Base-by-base conservation (phyloP, 139 green algal genomes). In the Volvox reticuliferus region DNA sequence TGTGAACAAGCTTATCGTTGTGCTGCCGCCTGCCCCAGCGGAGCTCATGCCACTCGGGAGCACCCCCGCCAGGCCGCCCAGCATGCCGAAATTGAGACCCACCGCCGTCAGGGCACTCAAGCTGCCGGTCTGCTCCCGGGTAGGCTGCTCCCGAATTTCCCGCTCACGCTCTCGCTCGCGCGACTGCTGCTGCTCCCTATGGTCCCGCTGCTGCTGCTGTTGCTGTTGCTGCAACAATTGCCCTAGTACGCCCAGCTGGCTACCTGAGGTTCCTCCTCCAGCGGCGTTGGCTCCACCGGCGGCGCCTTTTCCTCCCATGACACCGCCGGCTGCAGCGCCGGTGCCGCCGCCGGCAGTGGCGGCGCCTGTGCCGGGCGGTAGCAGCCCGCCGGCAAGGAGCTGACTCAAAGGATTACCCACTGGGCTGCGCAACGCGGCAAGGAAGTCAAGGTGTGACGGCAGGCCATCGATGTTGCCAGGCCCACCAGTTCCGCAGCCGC, bases 141-240 rank as follows among this genome's bases (percentile, higher is more conserved):
- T 12, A 30, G 33, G 2, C 63, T 79, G 32, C 2, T 84, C 78
- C 18, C 78, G 36, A 24, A 33, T 44, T 19, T 65, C 65, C 63
- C 61, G 67, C 35, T 86, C 50, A 0, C 50, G 79, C 65, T 87
- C 22, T 13, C n/a, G 62, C 20, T 77, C 37, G 30, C 28, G 61
- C 17, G 50, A 12, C 62, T 73, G 80, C n/a, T 77, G 82, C 61
- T 73, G 36, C 14, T 75, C 9, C n/a, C 32, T 21, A 30, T 76
- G 63, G 20, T 84, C 78, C 36, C 78, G 78, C 24, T 87, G n/a
- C 61, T 73, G 80, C 50, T 87, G 61, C n/a, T 44, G 36, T 26
- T 87, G n/a, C 82, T 73, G 80, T 44, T 87, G 82, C 62, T 75
- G 36, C 36, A 89, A 13, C 67, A 89, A 32, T 33, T 89, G 83